Percentiles rank a stretch among this genome's conserved stretches.
These are phyloP conservation scores for Dioscorea cayenensis DNA, from an alignment of 116 monocot genomes.

Conservation along the genomic window DNA sequence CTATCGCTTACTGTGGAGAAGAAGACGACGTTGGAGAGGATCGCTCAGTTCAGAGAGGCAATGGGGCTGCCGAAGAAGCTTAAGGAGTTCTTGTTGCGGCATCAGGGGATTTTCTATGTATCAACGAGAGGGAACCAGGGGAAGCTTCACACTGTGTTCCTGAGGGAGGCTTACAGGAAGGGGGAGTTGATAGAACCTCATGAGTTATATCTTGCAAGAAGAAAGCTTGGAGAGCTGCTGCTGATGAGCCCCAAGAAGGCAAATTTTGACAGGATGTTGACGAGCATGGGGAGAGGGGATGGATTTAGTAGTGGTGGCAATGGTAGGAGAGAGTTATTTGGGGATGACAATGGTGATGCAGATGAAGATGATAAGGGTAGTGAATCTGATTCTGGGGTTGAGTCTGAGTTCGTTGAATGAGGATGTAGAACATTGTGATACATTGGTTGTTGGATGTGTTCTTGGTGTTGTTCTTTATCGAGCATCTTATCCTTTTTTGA, in stretches of 20 bases:
- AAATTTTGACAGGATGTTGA: conserved; percentile 74
- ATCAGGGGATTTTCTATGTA: conserved; percentile 94
- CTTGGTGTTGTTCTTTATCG: neutral
- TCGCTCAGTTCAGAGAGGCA: conserved; percentile 79
- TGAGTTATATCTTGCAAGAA: conserved; percentile 59
- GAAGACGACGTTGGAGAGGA: conserved; percentile 72
- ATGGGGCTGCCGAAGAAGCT: conserved; percentile 86
- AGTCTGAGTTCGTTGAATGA: conserved; percentile 10
- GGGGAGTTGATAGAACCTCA: conserved; percentile 77
- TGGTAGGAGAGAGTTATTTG: conserved; percentile 1
- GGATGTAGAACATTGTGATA: neutral
- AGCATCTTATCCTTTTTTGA: neutral
- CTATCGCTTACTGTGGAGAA: conserved; percentile 80
- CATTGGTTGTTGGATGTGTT: neutral
- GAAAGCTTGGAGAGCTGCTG: conserved; percentile 72
- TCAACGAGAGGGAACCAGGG: conserved; percentile 93
- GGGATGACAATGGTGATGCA: neutral
- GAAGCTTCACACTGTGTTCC: conserved; percentile 81
- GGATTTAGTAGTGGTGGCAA: conserved; percentile 13
- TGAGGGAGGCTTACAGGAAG: conserved; percentile 72
- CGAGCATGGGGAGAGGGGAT: conserved; percentile 59
- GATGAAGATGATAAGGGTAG: neutral
- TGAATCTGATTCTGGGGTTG: conserved; percentile 12
- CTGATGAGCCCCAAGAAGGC: conserved; percentile 72
- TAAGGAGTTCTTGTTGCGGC: conserved; percentile 84